Percentiles rank a stretch among this genome's conserved stretches.
These are phyloP conservation scores for Chenopodium suecicum DNA, from an alignment of 148 eudicot genomes.

Conservation along the genomic window DNA sequence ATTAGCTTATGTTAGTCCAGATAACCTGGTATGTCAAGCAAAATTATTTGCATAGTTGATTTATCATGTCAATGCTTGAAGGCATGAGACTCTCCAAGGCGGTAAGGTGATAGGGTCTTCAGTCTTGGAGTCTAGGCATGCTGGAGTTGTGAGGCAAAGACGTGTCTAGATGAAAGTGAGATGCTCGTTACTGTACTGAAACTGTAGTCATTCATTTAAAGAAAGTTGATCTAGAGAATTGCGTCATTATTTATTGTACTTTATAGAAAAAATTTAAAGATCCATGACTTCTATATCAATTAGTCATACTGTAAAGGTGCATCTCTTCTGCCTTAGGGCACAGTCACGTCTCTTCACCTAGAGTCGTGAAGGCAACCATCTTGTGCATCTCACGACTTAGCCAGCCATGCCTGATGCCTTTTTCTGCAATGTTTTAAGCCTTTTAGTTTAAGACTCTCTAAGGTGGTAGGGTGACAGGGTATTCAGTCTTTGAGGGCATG, in stretches of 20 bases:
- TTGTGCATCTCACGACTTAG: no score
- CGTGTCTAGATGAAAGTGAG: not conserved
- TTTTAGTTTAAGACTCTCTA: not conserved
- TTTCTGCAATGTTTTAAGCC: no score
- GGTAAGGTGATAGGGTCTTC: not conserved
- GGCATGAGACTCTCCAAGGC: not conserved
- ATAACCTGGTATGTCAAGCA: no score
- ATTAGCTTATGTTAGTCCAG: not conserved
- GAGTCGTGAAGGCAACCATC: no score
- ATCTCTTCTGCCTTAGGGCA: no score
- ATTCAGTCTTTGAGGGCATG: not conserved
- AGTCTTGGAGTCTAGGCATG: not conserved
- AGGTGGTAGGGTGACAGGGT: not conserved
- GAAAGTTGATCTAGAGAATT: not conserved
- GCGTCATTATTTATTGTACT: not conserved
- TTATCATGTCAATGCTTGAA: not conserved
- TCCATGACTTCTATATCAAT: not conserved
- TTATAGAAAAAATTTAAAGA: not conserved
- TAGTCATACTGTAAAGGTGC: not conserved
- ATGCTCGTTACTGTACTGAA: not conserved
- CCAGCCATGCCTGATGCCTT: no score
- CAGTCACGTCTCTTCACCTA: no score
- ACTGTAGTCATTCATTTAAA: not conserved
- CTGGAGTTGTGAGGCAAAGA: not conserved
- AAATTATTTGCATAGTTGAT: not conserved